Conservation (phyloP, 257 asterid genomes). For the Solanum appendiculatum region DNA sequence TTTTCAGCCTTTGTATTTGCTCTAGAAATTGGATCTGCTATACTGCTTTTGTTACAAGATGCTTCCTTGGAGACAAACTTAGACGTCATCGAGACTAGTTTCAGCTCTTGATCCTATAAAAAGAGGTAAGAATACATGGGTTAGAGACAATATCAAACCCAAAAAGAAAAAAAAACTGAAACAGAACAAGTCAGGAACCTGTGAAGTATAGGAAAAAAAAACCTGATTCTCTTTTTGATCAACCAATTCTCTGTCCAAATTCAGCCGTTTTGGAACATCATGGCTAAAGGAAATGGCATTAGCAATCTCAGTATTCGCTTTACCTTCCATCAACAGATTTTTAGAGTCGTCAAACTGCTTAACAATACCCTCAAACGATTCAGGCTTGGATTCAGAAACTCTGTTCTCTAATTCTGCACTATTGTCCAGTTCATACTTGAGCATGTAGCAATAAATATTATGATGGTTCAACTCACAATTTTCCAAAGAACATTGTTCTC, state of each 20-base stretch:
- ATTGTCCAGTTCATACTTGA: slow-evolving; percentile 7
- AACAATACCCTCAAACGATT: background rate
- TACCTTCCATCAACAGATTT: slow-evolving; percentile 3
- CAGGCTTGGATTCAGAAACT: slow-evolving; percentile 1
- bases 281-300: background rate
- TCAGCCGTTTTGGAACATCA: background rate
- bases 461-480: slow-evolving; percentile 20
- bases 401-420: background rate
- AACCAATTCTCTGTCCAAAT: background rate
- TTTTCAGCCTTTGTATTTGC: background rate
- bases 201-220: background rate
- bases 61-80: background rate
- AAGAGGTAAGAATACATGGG: background rate
- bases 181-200: background rate
- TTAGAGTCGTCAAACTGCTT: slow-evolving; percentile 2
- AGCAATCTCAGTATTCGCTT: background rate
- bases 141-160: too few relatives aligned
- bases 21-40: background rate
- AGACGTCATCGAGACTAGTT: background rate
- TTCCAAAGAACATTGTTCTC: background rate
- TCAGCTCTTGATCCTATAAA: slow-evolving; percentile 7
- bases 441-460: slow-evolving; percentile 4
- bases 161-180: background rate
- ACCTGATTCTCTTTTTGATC: background rate
- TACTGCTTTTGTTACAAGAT: background rate